These are phyloP conservation scores for Trametes hirsuta DNA, from an alignment of 1,284 basidiomycete species.

Conservation along the genomic window DNA sequence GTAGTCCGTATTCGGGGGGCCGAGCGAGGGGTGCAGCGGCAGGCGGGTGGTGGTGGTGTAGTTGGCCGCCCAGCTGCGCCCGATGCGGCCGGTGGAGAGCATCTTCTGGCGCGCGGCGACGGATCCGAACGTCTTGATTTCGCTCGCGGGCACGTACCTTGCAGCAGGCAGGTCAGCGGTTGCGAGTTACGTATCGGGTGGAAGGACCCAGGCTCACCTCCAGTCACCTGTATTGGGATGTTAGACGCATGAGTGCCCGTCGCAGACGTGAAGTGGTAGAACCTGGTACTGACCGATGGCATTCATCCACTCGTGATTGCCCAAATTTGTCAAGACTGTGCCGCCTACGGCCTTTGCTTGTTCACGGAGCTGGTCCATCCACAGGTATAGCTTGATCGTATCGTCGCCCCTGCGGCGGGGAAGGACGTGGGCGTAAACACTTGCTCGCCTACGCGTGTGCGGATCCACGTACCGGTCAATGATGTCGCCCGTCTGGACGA, in stretches of 20 bases:
- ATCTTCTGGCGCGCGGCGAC: constrained; percentile 70
- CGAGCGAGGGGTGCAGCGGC: constrained; percentile 72
- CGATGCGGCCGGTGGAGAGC: constrained; percentile 77
- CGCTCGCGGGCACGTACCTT: constrained; percentile 82
- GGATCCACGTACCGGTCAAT: constrained; percentile 68
- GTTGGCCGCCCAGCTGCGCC: constrained; percentile 83
- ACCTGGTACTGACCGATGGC: constrained; percentile 60
- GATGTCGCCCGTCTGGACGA: constrained; percentile 94
- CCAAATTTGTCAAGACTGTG: constrained; percentile 74
- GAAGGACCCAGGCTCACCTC: constrained; percentile 54
- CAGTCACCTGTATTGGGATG: constrained; percentile 64
- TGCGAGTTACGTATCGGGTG: not conserved
- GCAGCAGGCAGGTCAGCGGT: not conserved
- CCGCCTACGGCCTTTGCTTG: constrained; percentile 76
- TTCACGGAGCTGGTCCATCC: constrained; percentile 82
- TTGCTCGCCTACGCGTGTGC: not conserved
- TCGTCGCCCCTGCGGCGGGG: constrained; percentile 71
- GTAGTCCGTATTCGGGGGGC: constrained; percentile 73
- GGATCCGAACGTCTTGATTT: constrained; percentile 82
- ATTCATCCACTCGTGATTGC: constrained; percentile 95
- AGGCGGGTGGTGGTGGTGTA: constrained; percentile 85
- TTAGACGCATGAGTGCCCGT: not conserved
- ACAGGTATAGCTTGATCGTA: constrained; percentile 79
- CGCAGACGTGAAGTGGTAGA: not conserved
- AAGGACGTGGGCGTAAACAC: not conserved